Evolutionary conservation across 768 basidiomycete genomes (phyloP).

Genomic region (Leucocoprinus leucothites): DNA sequence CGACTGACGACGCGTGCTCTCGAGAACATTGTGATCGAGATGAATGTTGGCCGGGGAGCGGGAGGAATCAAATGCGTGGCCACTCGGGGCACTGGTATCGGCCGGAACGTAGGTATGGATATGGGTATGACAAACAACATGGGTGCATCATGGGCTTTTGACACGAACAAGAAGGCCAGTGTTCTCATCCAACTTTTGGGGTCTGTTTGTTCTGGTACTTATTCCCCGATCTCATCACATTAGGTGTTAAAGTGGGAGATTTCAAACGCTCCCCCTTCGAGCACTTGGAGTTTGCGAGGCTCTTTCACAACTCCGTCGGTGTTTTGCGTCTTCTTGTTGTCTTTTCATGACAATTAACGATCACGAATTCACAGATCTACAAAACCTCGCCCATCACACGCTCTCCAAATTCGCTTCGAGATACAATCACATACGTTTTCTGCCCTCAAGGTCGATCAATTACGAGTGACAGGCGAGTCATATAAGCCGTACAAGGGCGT

Average conservation of each 20-base stretch:
- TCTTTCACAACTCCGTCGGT: conserved; percentile 68
- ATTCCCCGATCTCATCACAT: background rate
- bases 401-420: conserved; percentile 70
- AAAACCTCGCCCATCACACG: conserved; percentile 66
- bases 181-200: background rate
- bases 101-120: conserved; percentile 28
- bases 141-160: conserved; percentile 78
- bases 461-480: conserved; percentile 71
- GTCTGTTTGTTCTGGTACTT: background rate
- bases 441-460: conserved; percentile 79
- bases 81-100: conserved; percentile 51
- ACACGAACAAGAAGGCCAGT: conserved; percentile 58
- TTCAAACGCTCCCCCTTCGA: conserved; percentile 60
- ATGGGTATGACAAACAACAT: conserved; percentile 27
- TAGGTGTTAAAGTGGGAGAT: conserved; percentile 85
- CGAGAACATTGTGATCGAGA: conserved; percentile 67
- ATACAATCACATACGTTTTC: conserved; percentile 74
- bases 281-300: conserved; percentile 70
- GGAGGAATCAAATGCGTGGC: conserved; percentile 70
- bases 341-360: conserved; percentile 3
- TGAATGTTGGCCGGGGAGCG: conserved; percentile 74
- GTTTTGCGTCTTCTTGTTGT: conserved; percentile 5
- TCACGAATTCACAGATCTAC: conserved; percentile 22
- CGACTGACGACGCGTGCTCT: conserved; percentile 61
- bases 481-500: conserved; percentile 96